These are phyloP conservation scores for Castanea crenata DNA, from an alignment of 306 rosid species.

Conservation along the genomic window DNA sequence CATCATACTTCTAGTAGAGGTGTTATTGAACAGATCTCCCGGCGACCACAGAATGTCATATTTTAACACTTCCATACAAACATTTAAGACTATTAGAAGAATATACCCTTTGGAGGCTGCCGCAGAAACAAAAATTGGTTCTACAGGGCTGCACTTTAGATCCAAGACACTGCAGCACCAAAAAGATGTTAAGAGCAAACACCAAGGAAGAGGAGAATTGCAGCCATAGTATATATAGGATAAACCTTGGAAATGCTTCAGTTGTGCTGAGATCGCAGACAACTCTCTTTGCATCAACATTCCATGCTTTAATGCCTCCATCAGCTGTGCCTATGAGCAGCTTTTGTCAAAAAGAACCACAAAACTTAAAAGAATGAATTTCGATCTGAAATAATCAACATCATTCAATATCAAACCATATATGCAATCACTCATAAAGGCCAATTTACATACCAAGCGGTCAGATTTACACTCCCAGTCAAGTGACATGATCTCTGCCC, in stretches of 20 bases:
- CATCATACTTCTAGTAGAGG: not conserved
- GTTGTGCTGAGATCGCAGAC: slow-evolving; percentile 91
- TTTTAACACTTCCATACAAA: slow-evolving; percentile 3
- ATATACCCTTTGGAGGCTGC: slow-evolving; percentile 92
- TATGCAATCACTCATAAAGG: slow-evolving; percentile 4
- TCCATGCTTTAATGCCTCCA: slow-evolving; percentile 95
- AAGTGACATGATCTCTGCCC: slow-evolving; percentile 83
- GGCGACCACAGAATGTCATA: not conserved
- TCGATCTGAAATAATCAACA: slow-evolving; percentile 17
- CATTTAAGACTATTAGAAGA: slow-evolving; percentile 9
- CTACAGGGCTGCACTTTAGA: slow-evolving; percentile 96
- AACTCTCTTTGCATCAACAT: slow-evolving; percentile 94
- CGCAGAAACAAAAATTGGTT: slow-evolving; percentile 88
- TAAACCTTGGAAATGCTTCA: slow-evolving; percentile 81
- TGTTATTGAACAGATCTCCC: slow-evolving; percentile 2
- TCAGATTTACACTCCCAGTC: slow-evolving; percentile 99
- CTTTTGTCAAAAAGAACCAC: slow-evolving; percentile 55
- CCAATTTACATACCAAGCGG: slow-evolving; percentile 72
- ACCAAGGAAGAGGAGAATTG: slow-evolving; percentile 13
- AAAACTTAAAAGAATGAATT: slow-evolving; percentile 25
- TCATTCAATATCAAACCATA: slow-evolving; percentile 16
- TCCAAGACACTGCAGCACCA: slow-evolving; percentile 75
- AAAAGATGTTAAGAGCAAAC: slow-evolving; percentile 13
- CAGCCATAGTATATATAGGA: slow-evolving; percentile 8
- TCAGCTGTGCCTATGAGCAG: slow-evolving; percentile 95